Conservation (phyloP, 225 moss, liverwort and hornwort species). For the Pseudoscleropodium purum region DNA sequence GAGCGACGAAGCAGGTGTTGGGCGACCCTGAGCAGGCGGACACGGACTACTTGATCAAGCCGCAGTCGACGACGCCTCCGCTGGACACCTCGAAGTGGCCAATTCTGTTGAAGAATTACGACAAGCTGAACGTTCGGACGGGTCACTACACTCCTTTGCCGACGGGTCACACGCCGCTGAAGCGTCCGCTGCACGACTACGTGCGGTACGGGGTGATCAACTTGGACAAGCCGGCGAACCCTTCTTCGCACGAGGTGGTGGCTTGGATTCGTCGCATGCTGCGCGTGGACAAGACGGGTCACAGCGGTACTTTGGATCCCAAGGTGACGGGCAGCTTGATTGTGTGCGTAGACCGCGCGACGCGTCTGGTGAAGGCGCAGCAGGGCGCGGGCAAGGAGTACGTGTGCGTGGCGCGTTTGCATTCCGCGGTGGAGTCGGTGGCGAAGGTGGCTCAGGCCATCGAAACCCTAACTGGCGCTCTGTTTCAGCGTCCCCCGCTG, state of each 20-base stretch:
- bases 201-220: slow-evolving; percentile 96
- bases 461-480: slow-evolving; percentile 81
- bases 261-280: slow-evolving; percentile 93
- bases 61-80: slow-evolving; percentile 67
- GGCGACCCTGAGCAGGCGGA: slow-evolving; percentile 28
- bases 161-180: slow-evolving; percentile 77
- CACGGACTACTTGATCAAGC: slow-evolving; percentile 86
- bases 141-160: slow-evolving; percentile 94
- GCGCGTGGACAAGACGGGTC: slow-evolving; percentile 91
- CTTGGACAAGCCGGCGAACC: slow-evolving; percentile 92
- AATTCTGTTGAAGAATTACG: slow-evolving; percentile 85
- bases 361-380: slow-evolving; percentile 91
- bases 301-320: slow-evolving; percentile 89
- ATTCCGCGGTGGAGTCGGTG: slow-evolving; percentile 76
- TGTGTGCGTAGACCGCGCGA: slow-evolving; percentile 90
- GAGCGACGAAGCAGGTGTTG: not conserved
- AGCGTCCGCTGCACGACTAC: slow-evolving; percentile 77
- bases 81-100: slow-evolving; percentile 92
- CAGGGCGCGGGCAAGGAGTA: slow-evolving; percentile 98
- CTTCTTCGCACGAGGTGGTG: slow-evolving; percentile 87
- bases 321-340: slow-evolving; percentile 96
- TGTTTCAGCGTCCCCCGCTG: slow-evolving; percentile 87
- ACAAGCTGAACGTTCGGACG: slow-evolving; percentile 86
- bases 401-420: slow-evolving; percentile 85
- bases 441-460: slow-evolving; percentile 87